These are phyloP conservation scores for Diaporthe ampelina DNA, from an alignment of 2,329 filamentous ascomycete genomes.

Conservation along the genomic window DNA sequence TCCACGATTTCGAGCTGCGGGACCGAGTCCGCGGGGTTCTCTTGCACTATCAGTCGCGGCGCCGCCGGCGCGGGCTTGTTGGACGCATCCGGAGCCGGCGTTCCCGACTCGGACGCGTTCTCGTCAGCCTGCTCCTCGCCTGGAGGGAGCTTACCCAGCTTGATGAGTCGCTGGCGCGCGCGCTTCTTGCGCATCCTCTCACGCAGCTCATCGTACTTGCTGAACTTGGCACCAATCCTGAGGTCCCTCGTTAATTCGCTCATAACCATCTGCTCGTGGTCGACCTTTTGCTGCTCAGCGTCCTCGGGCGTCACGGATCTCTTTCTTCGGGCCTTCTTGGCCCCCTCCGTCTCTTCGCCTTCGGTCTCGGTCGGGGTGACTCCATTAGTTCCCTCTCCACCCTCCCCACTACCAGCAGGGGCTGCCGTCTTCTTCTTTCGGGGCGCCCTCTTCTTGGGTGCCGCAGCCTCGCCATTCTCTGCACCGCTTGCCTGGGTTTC, in stretches of 20 bases:
- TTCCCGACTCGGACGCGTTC: constrained; percentile 38
- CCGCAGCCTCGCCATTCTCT: constrained; percentile 42
- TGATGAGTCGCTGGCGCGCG: constrained; percentile 34
- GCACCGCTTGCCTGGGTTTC: constrained; percentile 38
- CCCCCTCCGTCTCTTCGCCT: constrained; percentile 43
- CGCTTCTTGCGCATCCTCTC: constrained; percentile 70
- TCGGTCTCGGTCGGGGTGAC: constrained; percentile 43
- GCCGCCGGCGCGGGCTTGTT: constrained; percentile 44
- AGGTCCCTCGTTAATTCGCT: constrained; percentile 78
- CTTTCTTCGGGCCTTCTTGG: constrained; percentile 50
- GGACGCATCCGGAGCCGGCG: constrained; percentile 42
- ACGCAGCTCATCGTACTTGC: constrained; percentile 79
- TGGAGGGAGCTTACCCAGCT: constrained; percentile 36
- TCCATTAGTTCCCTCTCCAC: constrained; percentile 2
- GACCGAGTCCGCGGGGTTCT: constrained; percentile 9
- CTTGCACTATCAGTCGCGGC: constrained; percentile 48
- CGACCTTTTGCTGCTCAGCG: constrained; percentile 73
- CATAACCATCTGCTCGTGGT: constrained; percentile 78
- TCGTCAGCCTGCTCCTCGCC: constrained; percentile 37
- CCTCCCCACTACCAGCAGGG: neutral
- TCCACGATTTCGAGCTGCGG: constrained; percentile 76
- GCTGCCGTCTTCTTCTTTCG: constrained; percentile 39
- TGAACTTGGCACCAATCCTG: constrained; percentile 77
- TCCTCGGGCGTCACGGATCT: constrained; percentile 73
- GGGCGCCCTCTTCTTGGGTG: constrained; percentile 42